These are phyloP conservation scores for Mucor saturninus DNA, from an alignment of 371 early-diverging fungal species.

Conservation along the genomic window DNA sequence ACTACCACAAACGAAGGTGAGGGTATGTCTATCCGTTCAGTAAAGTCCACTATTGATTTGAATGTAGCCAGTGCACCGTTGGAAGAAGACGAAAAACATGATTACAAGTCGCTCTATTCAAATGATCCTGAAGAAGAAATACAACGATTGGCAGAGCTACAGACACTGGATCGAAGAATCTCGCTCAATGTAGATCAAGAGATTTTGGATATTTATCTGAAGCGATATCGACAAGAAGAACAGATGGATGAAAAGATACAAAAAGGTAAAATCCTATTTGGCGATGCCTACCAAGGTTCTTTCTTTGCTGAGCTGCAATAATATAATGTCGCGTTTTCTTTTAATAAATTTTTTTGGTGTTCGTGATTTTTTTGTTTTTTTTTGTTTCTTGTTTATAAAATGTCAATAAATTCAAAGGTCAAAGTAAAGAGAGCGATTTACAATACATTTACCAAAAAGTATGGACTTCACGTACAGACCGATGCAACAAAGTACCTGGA, in stretches of 20 bases:
- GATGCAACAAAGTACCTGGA: conserved; percentile 71
- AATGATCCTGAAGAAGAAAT: conserved; percentile 19
- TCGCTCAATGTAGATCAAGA: conserved; percentile 8
- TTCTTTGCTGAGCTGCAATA: background rate
- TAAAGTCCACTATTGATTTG: background rate
- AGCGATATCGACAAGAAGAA: conserved; percentile 3
- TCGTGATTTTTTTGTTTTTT: background rate
- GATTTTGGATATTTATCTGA: conserved; percentile 4
- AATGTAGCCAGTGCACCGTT: background rate
- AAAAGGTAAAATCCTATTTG: conserved; percentile 30
- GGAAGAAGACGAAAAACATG: conserved; percentile 7
- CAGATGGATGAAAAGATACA: conserved; percentile 11
- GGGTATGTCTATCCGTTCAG: background rate
- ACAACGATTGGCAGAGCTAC: background rate
- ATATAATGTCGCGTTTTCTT: background rate
- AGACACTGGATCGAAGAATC: background rate
- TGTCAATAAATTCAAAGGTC: conserved; percentile 20
- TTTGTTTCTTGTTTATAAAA: background rate
- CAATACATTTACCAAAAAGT: conserved; percentile 66
- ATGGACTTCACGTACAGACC: conserved; percentile 72
- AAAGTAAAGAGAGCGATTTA: conserved; percentile 38
- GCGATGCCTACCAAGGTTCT: conserved; percentile 12
- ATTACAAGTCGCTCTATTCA: conserved; percentile 12
- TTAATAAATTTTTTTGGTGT: background rate
- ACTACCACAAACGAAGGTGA: background rate